phyloP scores from a whole-genome alignment of 106 monocot genomes.

The Narthecium ossifragum region DNA sequence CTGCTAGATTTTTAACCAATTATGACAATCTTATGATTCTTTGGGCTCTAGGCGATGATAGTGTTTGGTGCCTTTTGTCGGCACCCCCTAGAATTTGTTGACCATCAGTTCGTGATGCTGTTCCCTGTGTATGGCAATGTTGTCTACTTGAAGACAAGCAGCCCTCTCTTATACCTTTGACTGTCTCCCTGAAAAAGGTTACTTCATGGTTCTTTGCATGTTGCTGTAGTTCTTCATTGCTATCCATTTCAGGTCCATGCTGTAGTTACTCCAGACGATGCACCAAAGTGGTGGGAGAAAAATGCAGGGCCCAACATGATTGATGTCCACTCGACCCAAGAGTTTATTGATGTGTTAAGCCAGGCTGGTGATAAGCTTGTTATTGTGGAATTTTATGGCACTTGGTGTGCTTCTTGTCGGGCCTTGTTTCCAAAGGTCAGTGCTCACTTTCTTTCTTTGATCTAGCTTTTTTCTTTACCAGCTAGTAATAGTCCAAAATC shows the following conservation, averaged over 20 bases:
- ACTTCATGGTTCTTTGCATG: background rate
- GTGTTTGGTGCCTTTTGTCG: background rate
- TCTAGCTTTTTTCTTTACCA: background rate
- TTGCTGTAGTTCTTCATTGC: background rate
- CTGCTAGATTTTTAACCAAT: too few species aligned
- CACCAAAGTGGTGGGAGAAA: constrained; percentile 93
- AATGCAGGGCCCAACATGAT: constrained; percentile 84
- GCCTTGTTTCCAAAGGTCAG: constrained; percentile 94
- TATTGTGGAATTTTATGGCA: constrained; percentile 96
- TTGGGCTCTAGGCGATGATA: background rate
- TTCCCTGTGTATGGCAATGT: too few species aligned
- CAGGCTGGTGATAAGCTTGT: constrained; percentile 85
- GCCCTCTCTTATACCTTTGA: background rate
- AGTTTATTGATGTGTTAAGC: constrained; percentile 64
- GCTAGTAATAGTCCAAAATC: too few species aligned
- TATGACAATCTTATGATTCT: background rate
- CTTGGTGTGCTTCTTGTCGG: constrained; percentile 97
- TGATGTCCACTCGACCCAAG: constrained; percentile 81
- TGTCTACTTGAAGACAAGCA: background rate
- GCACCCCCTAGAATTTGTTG: background rate
- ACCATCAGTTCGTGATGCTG: background rate
- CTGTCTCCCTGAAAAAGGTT: background rate
- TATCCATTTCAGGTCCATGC: constrained; percentile 47
- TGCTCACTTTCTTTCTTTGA: background rate
- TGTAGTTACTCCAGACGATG: constrained; percentile 43